Evolutionary conservation across 345 rosid genomes (phyloP), one percentile per base, ranked within the genome.

Genomic region (Syzygium jambos): DNA sequence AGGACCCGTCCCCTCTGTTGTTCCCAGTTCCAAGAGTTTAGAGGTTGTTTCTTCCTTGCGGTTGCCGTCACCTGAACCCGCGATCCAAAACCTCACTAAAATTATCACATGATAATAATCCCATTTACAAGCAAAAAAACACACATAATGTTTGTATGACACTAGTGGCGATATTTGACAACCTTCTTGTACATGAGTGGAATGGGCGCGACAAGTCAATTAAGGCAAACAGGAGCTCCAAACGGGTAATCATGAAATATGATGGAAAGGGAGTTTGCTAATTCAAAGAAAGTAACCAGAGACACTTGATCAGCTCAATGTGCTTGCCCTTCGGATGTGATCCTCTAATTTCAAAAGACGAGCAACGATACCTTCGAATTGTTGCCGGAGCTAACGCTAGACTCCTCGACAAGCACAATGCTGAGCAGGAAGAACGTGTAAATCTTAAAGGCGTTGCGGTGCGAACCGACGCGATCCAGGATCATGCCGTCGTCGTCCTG

Each of bases 381-480:
- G 87, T 87, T 93, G 63, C 51, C 86, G 51, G 92, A 87, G 91
- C 87, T 90, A 78, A 68, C 83, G 43, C 53, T 85, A 16, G 93
- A 88, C 87, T 98, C 99, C 91, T 96, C 98, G 14, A 93, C 87
- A 19, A 88, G 86, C 89, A 98, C 87, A 57, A 98, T 92, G 86
- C 87, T 91, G 87, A 96, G 29, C 78, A 98, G 98, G 92, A 96
- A 98, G 90, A 92, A 98, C 5, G 98, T 93, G 88, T 98, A 98
- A 51, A 98, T 93, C 78, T 96, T 96, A 91, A 96, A 95, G 85
- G 99, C 99, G 89, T 98, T 98, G n/a, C 98, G 95, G 90, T 93
- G 92, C 2, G 98, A 98, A 2, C 93, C 55, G 83, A 96, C 86
- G 85, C 96, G 92, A 84, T 95, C 98, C 55, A 93, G 90, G 52